Evolutionary conservation across 2,329 filamentous ascomycete genomes (phyloP).

Genomic region (Fusarium luffae): DNA sequence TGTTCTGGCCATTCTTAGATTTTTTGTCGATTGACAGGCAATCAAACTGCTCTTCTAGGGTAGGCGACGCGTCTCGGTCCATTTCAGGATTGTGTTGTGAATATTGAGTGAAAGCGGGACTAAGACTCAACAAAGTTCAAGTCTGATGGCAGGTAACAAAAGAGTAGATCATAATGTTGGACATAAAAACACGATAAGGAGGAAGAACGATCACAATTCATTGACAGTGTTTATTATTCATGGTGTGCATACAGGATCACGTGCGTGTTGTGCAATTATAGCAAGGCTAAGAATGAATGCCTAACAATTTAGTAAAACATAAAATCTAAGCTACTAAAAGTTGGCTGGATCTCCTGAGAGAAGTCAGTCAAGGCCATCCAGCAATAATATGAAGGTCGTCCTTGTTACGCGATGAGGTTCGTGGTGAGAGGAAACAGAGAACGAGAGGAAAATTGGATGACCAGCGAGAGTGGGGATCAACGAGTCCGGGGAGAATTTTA

Average conservation of each 20-base stretch:
- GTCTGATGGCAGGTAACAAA: too few relatives aligned
- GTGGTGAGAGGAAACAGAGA: neutral
- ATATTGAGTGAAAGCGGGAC: neutral
- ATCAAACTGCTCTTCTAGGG: neutral
- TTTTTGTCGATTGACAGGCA: neutral
- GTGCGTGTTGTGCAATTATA: neutral
- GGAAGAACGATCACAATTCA: too few relatives aligned
- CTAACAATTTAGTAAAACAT: neutral
- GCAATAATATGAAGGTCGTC: neutral
- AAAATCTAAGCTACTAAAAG: neutral
- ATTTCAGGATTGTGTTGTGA: neutral
- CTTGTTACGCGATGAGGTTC: neutral
- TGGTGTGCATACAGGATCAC: neutral
- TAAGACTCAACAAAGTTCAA: neutral
- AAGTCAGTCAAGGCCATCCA: neutral
- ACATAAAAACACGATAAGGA: too few relatives aligned
- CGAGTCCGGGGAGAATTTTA: neutral
- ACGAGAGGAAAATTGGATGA: neutral
- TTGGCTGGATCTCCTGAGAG: accelerated
- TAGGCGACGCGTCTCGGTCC: neutral
- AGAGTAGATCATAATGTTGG: too few relatives aligned
- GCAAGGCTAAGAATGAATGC: neutral
- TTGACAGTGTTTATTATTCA: neutral
- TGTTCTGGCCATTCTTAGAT: neutral
- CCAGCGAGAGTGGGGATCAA: neutral